Percentiles rank a stretch among this genome's conserved stretches.
Conservation (phyloP, 139 green algal species). For the Raphidocelis subcapitata region DNA sequence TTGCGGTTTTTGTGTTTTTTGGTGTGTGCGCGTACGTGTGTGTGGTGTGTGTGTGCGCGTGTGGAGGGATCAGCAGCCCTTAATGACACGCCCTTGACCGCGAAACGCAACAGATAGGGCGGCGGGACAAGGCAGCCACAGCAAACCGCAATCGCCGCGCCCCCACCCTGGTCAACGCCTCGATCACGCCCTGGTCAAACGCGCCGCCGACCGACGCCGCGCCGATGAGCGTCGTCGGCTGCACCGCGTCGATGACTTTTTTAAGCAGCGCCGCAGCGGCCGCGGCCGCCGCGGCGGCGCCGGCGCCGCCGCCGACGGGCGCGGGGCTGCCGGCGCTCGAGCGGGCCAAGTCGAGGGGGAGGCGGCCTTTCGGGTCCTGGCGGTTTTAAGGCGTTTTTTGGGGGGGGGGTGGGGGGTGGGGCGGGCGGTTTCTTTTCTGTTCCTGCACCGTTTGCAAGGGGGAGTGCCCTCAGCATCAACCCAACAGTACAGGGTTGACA, state of each 20-base stretch:
- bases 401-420: background rate
- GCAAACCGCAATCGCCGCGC: no score
- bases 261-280: conserved; percentile 14
- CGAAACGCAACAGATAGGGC: no score
- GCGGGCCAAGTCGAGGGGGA: background rate
- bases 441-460: no score
- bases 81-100: no score
- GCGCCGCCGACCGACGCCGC: conserved; percentile 49
- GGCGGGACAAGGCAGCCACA: no score
- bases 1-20: no score
- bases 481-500: no score
- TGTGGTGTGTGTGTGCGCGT: no score
- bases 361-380: background rate
- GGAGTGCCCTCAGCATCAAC: no score
- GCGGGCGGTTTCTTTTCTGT: no score
- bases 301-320: background rate
- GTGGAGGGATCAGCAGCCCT: no score
- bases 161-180: conserved; percentile 38
- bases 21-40: no score
- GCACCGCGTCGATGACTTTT: conserved; percentile 34
- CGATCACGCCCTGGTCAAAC: conserved; percentile 56
- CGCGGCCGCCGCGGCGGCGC: background rate
- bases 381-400: background rate
- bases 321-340: background rate
- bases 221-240: conserved; percentile 60